Evolutionary conservation across 2,329 filamentous ascomycete genomes (phyloP).

Genomic region (Talaromyces pinophilus): DNA sequence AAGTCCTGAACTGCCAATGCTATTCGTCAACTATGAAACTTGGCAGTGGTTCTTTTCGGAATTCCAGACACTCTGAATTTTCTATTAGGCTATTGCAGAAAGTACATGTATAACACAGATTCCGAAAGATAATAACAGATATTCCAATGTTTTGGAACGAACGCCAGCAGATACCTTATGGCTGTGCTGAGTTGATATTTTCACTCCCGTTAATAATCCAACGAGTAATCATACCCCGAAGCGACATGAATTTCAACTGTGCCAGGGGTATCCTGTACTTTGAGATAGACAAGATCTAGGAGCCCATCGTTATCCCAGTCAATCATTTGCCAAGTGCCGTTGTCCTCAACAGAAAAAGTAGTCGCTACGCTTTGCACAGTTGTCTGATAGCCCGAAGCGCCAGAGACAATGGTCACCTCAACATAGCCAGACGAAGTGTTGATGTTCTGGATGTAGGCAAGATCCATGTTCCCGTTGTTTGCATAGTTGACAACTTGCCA

Average conservation of each 20-base stretch:
- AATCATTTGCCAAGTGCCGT: conserved; percentile 12
- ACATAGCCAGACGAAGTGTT: conserved; percentile 1
- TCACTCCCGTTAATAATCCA: not conserved
- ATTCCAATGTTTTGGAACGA: not conserved
- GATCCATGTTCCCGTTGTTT: conserved; percentile 3
- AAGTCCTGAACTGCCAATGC: not conserved
- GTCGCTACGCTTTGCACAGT: conserved; percentile 49
- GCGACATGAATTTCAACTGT: conserved; percentile 20
- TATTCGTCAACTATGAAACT: not conserved
- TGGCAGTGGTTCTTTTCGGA: not conserved
- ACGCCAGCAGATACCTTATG: not conserved
- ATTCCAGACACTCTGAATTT: not conserved
- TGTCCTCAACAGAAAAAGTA: conserved; percentile 6
- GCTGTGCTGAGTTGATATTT: not conserved
- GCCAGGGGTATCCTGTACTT: not conserved
- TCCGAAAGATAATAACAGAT: not conserved
- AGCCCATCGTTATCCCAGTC: not conserved
- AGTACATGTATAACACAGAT: not conserved
- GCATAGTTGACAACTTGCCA: conserved; percentile 5
- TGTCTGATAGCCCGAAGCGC: conserved; percentile 38
- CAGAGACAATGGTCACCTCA: conserved; percentile 22
- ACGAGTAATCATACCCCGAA: conserved; percentile 10
- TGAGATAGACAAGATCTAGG: conserved; percentile 6
- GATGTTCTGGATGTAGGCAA: conserved; percentile 7
- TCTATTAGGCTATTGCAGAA: not conserved